Evolutionary conservation across 2,329 filamentous ascomycete species (phyloP), one percentile per base, ranked within the genome.

Genomic region (Pochonia chlamydosporia): DNA sequence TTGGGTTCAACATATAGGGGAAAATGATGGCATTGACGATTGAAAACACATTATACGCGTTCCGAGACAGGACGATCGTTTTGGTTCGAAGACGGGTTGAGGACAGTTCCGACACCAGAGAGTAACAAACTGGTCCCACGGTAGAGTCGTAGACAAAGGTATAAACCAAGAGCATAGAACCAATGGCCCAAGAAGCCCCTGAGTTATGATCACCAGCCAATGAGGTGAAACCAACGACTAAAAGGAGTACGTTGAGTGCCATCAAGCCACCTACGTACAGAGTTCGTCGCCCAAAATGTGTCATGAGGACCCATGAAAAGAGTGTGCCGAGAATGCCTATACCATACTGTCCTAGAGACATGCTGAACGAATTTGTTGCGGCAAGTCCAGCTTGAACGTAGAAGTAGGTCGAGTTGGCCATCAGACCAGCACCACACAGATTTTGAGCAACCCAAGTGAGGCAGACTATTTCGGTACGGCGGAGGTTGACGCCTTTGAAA

Each of bases 31-130:
- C 45, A 18, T 37, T 40, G 8, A 37, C 37, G 28, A 52, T 47
- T n/a, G 44, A 37, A n/a, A 43, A 40, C 5, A 46, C 20, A n/a
- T 52, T 52, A 20, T 52, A 52, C 3, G 26, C 39, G 4, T 45
- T 84, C 45, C 88, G 82, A 3, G 85, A 87, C 0, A 92, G 76
- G 0, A 89, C 87, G 13, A 92, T 84, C 0, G 88, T 92, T 70
- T 93, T 93, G 71, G 90, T 88, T 58, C 5, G 26, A 13, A 28
- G 26, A 2, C 26, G 26, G 7, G 7, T 7, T 28, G 26, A 28
- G 26, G 26, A 13, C 7, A 28, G 7, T 13, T 28, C 26, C 7
- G 26, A 7, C 26, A 28, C 26, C 7, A 28, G 7, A 13, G 13
- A 8, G 13, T 28, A 28, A 7, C 7, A 7, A 13, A 28, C 26